These are phyloP conservation scores for Vicia sativa DNA, from an alignment of 306 rosid genomes.

Conservation along the genomic window DNA sequence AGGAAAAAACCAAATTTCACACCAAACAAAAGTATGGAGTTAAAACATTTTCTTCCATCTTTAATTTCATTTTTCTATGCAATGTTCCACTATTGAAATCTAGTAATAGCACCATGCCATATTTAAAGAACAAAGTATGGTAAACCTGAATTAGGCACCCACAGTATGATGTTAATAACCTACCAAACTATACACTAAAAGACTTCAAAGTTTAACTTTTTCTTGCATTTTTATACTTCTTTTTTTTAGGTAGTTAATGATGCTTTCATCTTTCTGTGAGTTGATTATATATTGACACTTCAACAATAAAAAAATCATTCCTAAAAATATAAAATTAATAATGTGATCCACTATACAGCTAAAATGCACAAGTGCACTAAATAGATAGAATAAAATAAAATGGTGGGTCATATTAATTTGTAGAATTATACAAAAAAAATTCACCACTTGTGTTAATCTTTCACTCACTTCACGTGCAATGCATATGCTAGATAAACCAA, in stretches of 20 bases:
- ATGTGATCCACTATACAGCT: constrained; percentile 16
- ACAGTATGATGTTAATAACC: constrained; percentile 35
- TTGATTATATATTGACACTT: constrained; percentile 17
- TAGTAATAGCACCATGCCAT: constrained; percentile 14
- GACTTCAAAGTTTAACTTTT: not conserved
- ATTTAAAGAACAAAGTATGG: constrained; percentile 21
- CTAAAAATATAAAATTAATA: not conserved
- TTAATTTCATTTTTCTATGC: constrained; percentile 8
- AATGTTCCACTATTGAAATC: constrained; percentile 23
- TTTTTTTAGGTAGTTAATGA: not conserved
- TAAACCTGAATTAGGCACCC: constrained; percentile 36
- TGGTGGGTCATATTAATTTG: not conserved
- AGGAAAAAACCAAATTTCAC: constrained; percentile 27
- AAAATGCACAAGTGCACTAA: constrained; percentile 13
- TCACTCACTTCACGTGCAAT: constrained; percentile 16
- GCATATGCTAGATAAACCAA: not conserved
- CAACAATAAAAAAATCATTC: not conserved
- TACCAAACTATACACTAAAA: constrained; percentile 31
- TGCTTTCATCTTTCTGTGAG: not conserved
- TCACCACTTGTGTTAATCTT: not conserved
- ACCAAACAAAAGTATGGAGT: constrained; percentile 12
- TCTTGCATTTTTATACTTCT: constrained; percentile 10
- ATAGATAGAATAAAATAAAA: not conserved
- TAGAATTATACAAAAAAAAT: constrained; percentile 1
- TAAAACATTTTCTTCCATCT: not conserved